Evolutionary conservation across 352 stramenopile species (phyloP), one percentile per base, ranked within the genome.

Genomic region (Phytophthora pinifolia): DNA sequence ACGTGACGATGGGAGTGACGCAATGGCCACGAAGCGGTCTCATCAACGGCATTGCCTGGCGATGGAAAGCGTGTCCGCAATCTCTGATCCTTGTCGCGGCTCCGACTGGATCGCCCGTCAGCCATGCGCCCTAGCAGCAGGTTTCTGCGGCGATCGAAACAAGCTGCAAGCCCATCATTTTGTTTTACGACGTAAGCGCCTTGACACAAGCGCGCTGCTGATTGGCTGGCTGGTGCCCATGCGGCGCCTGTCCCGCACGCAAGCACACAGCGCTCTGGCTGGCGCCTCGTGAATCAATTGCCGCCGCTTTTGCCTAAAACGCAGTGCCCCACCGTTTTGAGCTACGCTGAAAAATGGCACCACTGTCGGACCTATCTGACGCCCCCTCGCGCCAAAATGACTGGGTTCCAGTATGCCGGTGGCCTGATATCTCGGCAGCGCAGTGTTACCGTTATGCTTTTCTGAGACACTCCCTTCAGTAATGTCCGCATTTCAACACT

Each of bases 391-490:
- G 14, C 9, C 12, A 32, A 32, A 4, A 6, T 42, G 22, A 59
- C 47, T 54, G 58, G 39, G 4, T 53, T 64, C 20, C 41, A 59
- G 32, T 59, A 64, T 59, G 41, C 15, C 18, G 31, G 3, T 32
- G 47, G 10, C 4, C 36, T 65, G 57, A 65, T 56, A 55, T 65
- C 50, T 50, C 25, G 33, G 3, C 57, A 60, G 60, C 57, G 57
- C 55, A 14, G 44, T 43, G 42, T 55, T 20, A 22, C 46, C 10
- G 12, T 45, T 22, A 51, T 20, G 30, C 46, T 7, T 5, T 45
- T 22, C 13, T 30, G 18, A 59, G 42, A 32, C 3, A n/a, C 13
- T 33, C n/a, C 47, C 34, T 15, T 57, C 37, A n/a, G 5, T 9
- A 51, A 58, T 44, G 47, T 58, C 55, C 55, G 55, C 39, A 47